These are phyloP conservation scores for Candida verbasci DNA, from an alignment of 805 yeast species.

Conservation along the genomic window DNA sequence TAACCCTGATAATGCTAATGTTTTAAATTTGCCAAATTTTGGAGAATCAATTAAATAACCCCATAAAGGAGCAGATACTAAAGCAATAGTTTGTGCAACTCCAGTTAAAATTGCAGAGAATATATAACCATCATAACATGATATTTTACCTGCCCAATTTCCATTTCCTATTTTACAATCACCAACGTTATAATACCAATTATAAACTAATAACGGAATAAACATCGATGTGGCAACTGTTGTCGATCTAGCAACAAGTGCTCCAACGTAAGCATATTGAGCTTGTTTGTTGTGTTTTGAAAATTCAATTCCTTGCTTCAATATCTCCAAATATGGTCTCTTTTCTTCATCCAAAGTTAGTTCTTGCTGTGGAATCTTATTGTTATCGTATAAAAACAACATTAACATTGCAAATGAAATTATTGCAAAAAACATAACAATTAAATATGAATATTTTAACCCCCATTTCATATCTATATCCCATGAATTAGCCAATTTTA, in stretches of 20 bases:
- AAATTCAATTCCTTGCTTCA: slow-evolving; percentile 44
- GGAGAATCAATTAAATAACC: slow-evolving; percentile 51
- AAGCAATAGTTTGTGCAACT: slow-evolving; percentile 52
- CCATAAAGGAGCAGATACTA: slow-evolving; percentile 60
- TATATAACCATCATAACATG: slow-evolving; percentile 60
- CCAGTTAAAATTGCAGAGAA: slow-evolving; percentile 69
- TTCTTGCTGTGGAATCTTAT: slow-evolving; percentile 16
- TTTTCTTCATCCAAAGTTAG: slow-evolving; percentile 4
- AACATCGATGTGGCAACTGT: slow-evolving; percentile 56
- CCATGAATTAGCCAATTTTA: slow-evolving; percentile 36
- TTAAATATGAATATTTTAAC: slow-evolving; percentile 43
- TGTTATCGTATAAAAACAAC: slow-evolving; percentile 40
- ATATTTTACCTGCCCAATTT: slow-evolving; percentile 20
- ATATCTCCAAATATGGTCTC: slow-evolving; percentile 34
- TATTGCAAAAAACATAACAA: slow-evolving; percentile 43
- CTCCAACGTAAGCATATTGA: slow-evolving; percentile 55
- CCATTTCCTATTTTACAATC: slow-evolving; percentile 35
- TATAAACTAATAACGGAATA: slow-evolving; percentile 59
- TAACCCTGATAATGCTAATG: slow-evolving; percentile 34
- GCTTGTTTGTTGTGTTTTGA: slow-evolving; percentile 45
- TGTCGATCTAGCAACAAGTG: slow-evolving; percentile 60
- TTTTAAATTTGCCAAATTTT: slow-evolving; percentile 22
- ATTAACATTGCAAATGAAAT: slow-evolving; percentile 35
- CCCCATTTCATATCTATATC: slow-evolving; percentile 34
- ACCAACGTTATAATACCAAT: slow-evolving; percentile 49